Base-by-base conservation (phyloP, 805 yeast genomes). In the Nakazawaea ambrosiae region DNA sequence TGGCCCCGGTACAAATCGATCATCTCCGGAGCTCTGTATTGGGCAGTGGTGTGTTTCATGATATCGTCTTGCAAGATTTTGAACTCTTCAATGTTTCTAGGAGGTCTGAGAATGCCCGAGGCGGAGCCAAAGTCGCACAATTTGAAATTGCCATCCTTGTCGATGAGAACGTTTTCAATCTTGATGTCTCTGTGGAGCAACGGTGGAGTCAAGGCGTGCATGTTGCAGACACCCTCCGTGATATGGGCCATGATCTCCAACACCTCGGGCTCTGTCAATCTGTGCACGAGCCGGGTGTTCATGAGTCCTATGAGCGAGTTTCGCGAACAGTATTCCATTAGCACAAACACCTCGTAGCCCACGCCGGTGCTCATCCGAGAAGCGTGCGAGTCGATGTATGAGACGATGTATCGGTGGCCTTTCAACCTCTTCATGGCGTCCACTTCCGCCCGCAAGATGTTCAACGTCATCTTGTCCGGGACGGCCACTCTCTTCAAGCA, bases 401-500 rank as follows among this genome's bases (percentile, higher is more conserved):
- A 78, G 2, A 92, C 98, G 44, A 92, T 78, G 53, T 81, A 79
- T 32, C 73, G 71, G 46, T 83, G 74, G 7, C 95, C 95, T 44
- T 79, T 66, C 24, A 92, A 66, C 20, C 95, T 68, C 59, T 86
- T 84, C 97, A 92, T 90, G 10, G 97, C 95, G 54, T 92, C 97
- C 12, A 92, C 98, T 57, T 92, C 99, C 27, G 94, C 96, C 44
- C 97, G 66, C 35, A 92, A 65, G 18, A 81, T 72, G 49, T 84
- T 86, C 54, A 92, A 68, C 36, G 82, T 83, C 50, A 78, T 73
- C 58, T 92, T 92, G 54, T 82, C 87, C 4, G 97, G 97, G 3
- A 92, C 98, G 23, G 81, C 81, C n/a, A 92, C 97, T 45, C 98
- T 72, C 59, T 92, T 92, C 50, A 92, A 66, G 55, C 97, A 92